Percentiles rank a stretch among this genome's conserved stretches.
Conservation (phyloP, 495 filamentous ascomycete species). For the Penicillium longicatenatum region DNA sequence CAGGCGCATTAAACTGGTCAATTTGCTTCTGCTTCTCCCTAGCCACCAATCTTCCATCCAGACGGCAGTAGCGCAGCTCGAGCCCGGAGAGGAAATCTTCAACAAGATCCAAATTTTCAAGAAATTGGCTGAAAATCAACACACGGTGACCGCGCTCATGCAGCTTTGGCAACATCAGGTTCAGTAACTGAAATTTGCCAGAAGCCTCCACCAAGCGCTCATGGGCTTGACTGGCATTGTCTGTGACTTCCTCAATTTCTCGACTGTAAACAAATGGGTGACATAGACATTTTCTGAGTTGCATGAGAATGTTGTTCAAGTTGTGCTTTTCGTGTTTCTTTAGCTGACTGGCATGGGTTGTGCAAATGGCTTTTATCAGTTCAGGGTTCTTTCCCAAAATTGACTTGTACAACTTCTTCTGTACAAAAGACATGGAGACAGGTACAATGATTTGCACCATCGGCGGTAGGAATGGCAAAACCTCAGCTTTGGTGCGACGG, state of each 20-base stretch:
- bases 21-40: slow-evolving; percentile 92
- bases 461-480: slow-evolving; percentile 85
- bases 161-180: slow-evolving; percentile 88
- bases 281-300: slow-evolving; percentile 90
- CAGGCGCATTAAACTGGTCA: slow-evolving; percentile 85
- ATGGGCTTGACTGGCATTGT: slow-evolving; percentile 55
- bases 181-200: slow-evolving; percentile 82
- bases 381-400: slow-evolving; percentile 87
- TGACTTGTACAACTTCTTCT: slow-evolving; percentile 92
- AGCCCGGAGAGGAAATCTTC: slow-evolving; percentile 87
- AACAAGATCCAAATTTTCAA: slow-evolving; percentile 82
- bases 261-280: slow-evolving; percentile 93
- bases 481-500: slow-evolving; percentile 83
- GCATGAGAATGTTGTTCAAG: slow-evolving; percentile 92
- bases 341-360: slow-evolving; percentile 52
- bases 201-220: slow-evolving; percentile 88
- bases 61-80: slow-evolving; percentile 68
- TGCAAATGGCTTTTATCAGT: slow-evolving; percentile 85
- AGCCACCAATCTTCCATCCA: slow-evolving; percentile 80
- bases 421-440: slow-evolving; percentile 86
- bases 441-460: slow-evolving; percentile 95
- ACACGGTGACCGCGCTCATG: slow-evolving; percentile 88
- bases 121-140: slow-evolving; percentile 94
- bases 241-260: slow-evolving; percentile 79
- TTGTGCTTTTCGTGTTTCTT: slow-evolving; percentile 71